A percentile compares a stretch with the other conserved stretches of the same genome.
These are phyloP conservation scores for Kazachstania kunashirensis DNA, from an alignment of 805 yeast genomes.

Conservation along the genomic window DNA sequence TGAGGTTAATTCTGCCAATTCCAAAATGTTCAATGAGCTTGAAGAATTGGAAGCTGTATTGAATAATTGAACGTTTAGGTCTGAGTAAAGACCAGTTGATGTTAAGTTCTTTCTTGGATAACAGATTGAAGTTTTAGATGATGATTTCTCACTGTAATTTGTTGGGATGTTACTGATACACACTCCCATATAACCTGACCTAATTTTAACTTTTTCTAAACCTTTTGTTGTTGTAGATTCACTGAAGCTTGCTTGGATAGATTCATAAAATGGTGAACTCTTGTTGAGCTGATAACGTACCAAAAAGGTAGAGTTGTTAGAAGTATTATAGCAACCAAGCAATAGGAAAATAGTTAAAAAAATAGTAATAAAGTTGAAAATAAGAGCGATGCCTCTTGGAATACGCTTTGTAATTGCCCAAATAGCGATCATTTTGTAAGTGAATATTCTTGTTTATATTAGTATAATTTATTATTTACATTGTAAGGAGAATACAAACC, in stretches of 20 bases:
- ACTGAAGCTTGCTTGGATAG: constrained; percentile 33
- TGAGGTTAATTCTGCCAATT: constrained; percentile 38
- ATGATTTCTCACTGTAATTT: constrained; percentile 10
- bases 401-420: constrained; percentile 21
- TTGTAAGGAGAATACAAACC: too few species aligned
- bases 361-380: constrained; percentile 38
- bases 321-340: constrained; percentile 41
- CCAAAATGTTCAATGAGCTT: constrained; percentile 35
- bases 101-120: constrained; percentile 21
- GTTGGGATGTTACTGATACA: constrained; percentile 37
- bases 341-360: constrained; percentile 47
- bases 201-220: constrained; percentile 35
- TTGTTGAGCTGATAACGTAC: constrained; percentile 41
- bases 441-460: too few species aligned
- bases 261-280: constrained; percentile 35
- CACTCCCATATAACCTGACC: constrained; percentile 47
- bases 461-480: too few species aligned
- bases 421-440: not conserved
- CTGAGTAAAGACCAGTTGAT: constrained; percentile 17
- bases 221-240: constrained; percentile 25
- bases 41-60: constrained; percentile 21
- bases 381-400: constrained; percentile 35
- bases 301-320: constrained; percentile 42
- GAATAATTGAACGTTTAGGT: constrained; percentile 20
- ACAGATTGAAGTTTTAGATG: constrained; percentile 15